Base-by-base conservation (phyloP, 345 rosid genomes). In the Pugionium cornutum region DNA sequence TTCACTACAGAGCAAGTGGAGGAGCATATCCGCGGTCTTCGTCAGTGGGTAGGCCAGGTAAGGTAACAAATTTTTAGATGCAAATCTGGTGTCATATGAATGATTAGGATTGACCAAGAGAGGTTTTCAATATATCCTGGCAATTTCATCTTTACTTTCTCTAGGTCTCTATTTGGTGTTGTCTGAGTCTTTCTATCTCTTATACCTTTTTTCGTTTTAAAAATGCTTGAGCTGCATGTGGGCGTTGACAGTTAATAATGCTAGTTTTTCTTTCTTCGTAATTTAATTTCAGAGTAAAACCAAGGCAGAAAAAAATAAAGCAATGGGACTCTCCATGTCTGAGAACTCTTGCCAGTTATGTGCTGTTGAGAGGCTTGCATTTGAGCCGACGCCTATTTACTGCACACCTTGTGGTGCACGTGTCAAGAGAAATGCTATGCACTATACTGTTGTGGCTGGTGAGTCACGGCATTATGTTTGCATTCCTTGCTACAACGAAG, bases 31-130 rank as follows among this genome's bases (percentile, higher is more conserved):
- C 73, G 9, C 25, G 96, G 99, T 55, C 95, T 94, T 62, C 86
- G 99, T 68, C 99, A 71, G 76, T 94, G 99, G 97, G 99, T 90
- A 75, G 97, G 99, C 72, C 99, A 94, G 95, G 99, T 90, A 81
- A 58, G 55, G 33, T 41, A n/a, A 31, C 34, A 4, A 44, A n/a
- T 4, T 59, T 42, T 56, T 43, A 51, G 43, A 52, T 53, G 48
- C 71, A 66, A 36, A 30, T 59, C 56, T 66, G 66, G 57, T 52
- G 58, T 66, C 31, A 52, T 59, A 58, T 49, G 61, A 51, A 72
- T 8, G 54, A 40, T 28, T 51, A 54, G 45, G 60, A 27, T 50
- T 49, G 43, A 43, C 67, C 47, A 33, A 69, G 39, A 28, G 48
- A 44, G 37, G 5, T 56, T 64, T 64, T 49, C 54, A 31, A 11